A percentile compares a stretch with the other conserved stretches of the same genome.
phyloP scores from a whole-genome alignment of 2,329 filamentous ascomycete genomes.

The Scytalidium lignicola region DNA sequence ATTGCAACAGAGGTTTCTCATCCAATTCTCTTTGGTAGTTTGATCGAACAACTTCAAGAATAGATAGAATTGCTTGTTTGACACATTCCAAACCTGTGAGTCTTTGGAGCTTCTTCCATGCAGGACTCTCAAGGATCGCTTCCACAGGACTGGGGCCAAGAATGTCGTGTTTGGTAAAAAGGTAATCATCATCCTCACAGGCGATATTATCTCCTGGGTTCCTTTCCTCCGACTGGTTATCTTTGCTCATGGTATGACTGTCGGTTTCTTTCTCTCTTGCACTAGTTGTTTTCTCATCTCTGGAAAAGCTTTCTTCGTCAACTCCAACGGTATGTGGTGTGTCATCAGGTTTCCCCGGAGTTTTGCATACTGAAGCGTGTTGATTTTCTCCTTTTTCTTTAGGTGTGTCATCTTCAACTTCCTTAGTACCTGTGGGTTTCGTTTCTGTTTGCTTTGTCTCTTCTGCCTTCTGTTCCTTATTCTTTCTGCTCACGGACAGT shows the following conservation, averaged over 20 bases:
- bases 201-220: too few relatives aligned
- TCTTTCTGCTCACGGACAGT: constrained; percentile 27
- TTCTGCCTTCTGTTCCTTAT: constrained; percentile 5
- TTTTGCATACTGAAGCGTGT: too few relatives aligned
- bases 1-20: constrained; percentile 54
- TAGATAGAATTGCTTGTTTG: constrained; percentile 52
- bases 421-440: too few relatives aligned
- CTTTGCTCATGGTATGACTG: too few relatives aligned
- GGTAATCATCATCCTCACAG: constrained; percentile 43
- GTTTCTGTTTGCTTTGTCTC: constrained; percentile 33
- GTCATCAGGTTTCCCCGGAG: too few relatives aligned
- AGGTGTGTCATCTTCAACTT: too few relatives aligned
- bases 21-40: constrained; percentile 64
- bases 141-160: constrained; percentile 62
- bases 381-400: too few relatives aligned
- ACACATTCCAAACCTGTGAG: constrained; percentile 57
- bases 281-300: too few relatives aligned
- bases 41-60: constrained; percentile 54
- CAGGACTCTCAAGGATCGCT: constrained; percentile 44
- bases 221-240: too few relatives aligned
- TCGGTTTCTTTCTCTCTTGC: too few relatives aligned
- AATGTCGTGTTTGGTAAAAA: constrained; percentile 61
- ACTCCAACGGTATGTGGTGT: too few relatives aligned
- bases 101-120: constrained; percentile 53
- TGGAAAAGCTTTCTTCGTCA: too few relatives aligned